phyloP scores from a whole-genome alignment of 2,329 filamentous ascomycete species.

The Fusarium dimerum region DNA sequence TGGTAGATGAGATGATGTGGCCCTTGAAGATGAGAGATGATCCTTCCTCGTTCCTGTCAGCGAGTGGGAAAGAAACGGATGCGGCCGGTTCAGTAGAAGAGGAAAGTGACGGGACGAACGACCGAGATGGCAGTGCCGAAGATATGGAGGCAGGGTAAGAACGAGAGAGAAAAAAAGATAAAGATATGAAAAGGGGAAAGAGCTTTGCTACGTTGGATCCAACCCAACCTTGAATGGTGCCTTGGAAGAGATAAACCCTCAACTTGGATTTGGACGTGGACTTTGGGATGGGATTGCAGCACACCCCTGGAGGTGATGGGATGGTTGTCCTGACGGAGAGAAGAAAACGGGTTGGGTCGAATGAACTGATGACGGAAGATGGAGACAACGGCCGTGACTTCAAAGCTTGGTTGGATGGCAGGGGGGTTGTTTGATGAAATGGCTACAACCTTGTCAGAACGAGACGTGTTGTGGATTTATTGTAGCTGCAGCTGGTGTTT shows the following conservation, averaged over 20 bases:
- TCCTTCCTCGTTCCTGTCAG: neutral
- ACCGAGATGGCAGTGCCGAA: no score
- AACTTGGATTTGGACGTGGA: neutral
- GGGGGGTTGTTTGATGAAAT: neutral
- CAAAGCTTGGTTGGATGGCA: neutral
- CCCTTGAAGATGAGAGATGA: neutral
- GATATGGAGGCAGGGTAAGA: neutral
- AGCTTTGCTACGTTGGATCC: neutral
- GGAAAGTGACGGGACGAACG: no score
- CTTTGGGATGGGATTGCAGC: neutral
- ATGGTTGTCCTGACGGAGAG: neutral
- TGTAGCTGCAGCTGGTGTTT: no score
- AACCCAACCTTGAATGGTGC: neutral
- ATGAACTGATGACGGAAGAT: neutral
- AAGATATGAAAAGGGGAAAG: neutral
- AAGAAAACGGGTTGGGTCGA: neutral
- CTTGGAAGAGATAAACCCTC: neutral
- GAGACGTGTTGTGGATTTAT: neutral
- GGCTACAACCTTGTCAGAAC: neutral
- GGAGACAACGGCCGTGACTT: neutral
- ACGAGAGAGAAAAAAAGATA: neutral
- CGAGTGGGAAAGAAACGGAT: neutral
- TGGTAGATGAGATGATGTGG: neutral
- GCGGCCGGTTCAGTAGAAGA: neutral
- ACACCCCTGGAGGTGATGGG: neutral